Percentiles rank a stretch among this genome's conserved stretches.
phyloP scores from a whole-genome alignment of 148 eudicot species.

The Mesembryanthemum crystallinum region DNA sequence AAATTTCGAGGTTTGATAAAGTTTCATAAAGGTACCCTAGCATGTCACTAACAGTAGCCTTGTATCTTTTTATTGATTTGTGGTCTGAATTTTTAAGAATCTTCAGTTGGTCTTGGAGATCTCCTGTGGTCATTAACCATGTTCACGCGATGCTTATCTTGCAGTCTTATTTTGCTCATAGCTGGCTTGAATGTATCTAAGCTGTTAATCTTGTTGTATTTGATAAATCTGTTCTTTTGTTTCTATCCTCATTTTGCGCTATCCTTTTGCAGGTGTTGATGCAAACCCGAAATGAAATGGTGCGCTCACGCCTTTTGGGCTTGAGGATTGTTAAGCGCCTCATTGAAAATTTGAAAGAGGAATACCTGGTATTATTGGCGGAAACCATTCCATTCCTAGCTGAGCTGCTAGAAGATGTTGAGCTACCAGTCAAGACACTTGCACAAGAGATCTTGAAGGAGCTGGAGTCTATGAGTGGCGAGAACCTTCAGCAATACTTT shows the following conservation, averaged over 20 bases:
- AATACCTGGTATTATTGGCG: slow-evolving; percentile 70
- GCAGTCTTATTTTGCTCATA: neutral
- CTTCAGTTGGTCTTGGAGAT: neutral
- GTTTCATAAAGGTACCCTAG: neutral
- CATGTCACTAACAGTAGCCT: neutral
- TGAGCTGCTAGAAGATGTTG: slow-evolving; percentile 87
- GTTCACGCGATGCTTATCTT: neutral
- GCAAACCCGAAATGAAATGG: slow-evolving; percentile 84
- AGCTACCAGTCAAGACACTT: slow-evolving; percentile 72
- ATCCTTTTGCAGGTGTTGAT: slow-evolving; percentile 61
- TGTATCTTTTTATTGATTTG: neutral
- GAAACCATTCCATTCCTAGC: slow-evolving; percentile 95
- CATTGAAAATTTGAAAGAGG: slow-evolving; percentile 80
- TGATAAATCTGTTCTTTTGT: neutral
- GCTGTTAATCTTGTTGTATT: neutral
- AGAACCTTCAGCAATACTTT: slow-evolving; percentile 75
- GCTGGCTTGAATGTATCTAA: neutral
- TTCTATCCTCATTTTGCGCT: neutral
- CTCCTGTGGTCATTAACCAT: neutral
- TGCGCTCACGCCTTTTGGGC: slow-evolving; percentile 68
- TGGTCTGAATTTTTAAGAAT: neutral
- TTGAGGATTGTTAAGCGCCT: slow-evolving; percentile 67
- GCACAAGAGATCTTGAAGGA: slow-evolving; percentile 92
- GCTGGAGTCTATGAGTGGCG: slow-evolving; percentile 84
- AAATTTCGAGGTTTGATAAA: neutral